phyloP scores from a whole-genome alignment of 495 filamentous ascomycete genomes.

The Penicillium argentinense region DNA sequence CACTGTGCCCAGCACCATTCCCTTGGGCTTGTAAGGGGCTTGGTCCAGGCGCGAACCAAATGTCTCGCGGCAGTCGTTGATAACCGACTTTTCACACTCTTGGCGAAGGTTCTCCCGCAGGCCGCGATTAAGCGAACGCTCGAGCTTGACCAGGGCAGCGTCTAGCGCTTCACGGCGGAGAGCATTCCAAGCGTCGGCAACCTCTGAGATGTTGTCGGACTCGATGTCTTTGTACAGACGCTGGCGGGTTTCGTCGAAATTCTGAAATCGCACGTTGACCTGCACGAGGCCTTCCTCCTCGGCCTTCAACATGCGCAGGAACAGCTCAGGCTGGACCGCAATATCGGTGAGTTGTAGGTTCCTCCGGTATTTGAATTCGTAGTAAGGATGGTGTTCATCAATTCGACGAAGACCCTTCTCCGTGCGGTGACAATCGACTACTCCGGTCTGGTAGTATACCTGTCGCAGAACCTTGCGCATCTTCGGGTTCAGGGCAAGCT shows the following conservation, averaged over 20 bases:
- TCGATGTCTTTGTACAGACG: slow-evolving; percentile 78
- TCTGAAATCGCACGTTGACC: slow-evolving; percentile 72
- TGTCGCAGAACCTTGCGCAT: slow-evolving; percentile 85
- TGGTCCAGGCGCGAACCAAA: slow-evolving; percentile 90
- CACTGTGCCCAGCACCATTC: slow-evolving; percentile 83
- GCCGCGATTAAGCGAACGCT: slow-evolving; percentile 77
- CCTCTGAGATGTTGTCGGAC: slow-evolving; percentile 91
- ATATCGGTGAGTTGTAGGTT: slow-evolving; percentile 82
- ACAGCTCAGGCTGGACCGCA: slow-evolving; percentile 79
- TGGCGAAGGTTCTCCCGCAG: slow-evolving; percentile 91
- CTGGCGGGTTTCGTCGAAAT: slow-evolving; percentile 68
- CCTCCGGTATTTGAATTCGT: slow-evolving; percentile 95
- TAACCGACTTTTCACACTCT: slow-evolving; percentile 86
- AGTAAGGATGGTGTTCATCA: slow-evolving; percentile 92
- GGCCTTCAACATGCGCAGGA: slow-evolving; percentile 92
- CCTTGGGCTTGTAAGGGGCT: slow-evolving; percentile 91
- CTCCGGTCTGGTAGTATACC: slow-evolving; percentile 75
- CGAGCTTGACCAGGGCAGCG: slow-evolving; percentile 76
- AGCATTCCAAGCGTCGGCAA: slow-evolving; percentile 93
- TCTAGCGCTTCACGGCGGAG: slow-evolving; percentile 82
- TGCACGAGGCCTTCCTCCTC: slow-evolving; percentile 91
- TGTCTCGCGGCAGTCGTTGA: slow-evolving; percentile 76
- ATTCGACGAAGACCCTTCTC: slow-evolving; percentile 94
- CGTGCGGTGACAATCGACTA: slow-evolving; percentile 83
- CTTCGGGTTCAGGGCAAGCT: slow-evolving; percentile 81